A percentile compares a stretch with the other conserved stretches of the same genome.
Conservation (phyloP, 2,329 filamentous ascomycete species). For the Epichloe sp. region DNA sequence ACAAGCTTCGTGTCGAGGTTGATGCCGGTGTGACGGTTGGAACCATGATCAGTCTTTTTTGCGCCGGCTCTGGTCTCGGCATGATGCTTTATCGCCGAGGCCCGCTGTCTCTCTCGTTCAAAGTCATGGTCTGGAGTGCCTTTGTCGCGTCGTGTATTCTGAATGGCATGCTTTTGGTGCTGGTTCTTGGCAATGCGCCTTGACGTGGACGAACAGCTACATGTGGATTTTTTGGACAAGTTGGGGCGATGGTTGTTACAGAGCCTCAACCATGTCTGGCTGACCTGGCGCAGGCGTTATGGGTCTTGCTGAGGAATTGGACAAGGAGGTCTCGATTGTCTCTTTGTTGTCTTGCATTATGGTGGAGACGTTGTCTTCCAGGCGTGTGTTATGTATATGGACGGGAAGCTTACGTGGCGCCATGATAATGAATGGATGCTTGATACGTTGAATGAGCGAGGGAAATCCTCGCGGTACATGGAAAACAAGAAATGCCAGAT, state of each 20-base stretch:
- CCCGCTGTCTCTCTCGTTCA: constrained; percentile 27
- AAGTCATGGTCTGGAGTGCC: constrained; percentile 24
- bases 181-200: constrained; percentile 26
- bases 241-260: not conserved
- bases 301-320: not conserved
- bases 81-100: constrained; percentile 41
- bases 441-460: not conserved
- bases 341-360: not conserved
- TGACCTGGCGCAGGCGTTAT: not conserved
- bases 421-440: not conserved
- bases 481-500: constrained; percentile 7
- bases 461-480: constrained; percentile 16
- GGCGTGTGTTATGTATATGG: not conserved
- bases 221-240: not conserved
- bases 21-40: constrained; percentile 60
- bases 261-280: not conserved
- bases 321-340: too few relatives aligned
- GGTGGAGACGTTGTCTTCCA: not conserved
- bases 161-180: constrained; percentile 30
- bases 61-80: constrained; percentile 47
- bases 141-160: constrained; percentile 27
- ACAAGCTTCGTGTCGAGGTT: constrained; percentile 56
- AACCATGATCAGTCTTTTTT: constrained; percentile 51
- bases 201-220: constrained; percentile 9
- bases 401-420: not conserved